These are phyloP conservation scores for Cornus kousa DNA, from an alignment of 148 eudicot genomes.

Conservation along the genomic window DNA sequence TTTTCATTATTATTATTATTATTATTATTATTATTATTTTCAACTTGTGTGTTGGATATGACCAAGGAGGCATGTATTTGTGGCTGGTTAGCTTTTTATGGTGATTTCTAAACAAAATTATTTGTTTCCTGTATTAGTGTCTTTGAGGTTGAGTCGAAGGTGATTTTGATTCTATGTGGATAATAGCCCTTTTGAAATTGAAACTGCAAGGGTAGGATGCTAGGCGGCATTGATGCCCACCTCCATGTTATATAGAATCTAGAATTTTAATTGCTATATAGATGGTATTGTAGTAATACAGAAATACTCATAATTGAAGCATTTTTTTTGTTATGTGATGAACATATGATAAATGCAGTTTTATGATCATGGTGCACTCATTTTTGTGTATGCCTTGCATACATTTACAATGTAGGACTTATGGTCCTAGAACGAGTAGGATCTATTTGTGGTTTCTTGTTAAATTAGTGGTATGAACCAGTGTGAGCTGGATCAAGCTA, in stretches of 20 bases:
- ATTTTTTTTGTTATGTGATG: background rate
- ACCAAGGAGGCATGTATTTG: background rate
- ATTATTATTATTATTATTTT: too few relatives aligned
- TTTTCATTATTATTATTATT: background rate
- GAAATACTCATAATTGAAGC: background rate
- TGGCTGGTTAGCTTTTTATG: background rate
- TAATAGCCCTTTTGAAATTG: background rate
- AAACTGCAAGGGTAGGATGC: conserved; percentile 2
- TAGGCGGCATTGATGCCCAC: background rate
- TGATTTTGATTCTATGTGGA: background rate
- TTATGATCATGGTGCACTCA: background rate
- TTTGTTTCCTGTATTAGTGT: background rate
- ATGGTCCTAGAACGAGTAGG: too few relatives aligned
- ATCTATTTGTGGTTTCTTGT: background rate
- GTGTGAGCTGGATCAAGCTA: background rate
- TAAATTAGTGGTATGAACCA: background rate
- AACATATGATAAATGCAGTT: background rate
- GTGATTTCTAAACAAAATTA: background rate
- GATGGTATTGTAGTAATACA: background rate
- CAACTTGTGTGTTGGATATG: background rate
- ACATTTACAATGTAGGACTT: too few relatives aligned
- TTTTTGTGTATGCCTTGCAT: background rate
- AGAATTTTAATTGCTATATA: background rate
- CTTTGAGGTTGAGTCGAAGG: background rate
- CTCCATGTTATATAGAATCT: background rate